These are phyloP conservation scores for Bimuria novae-zelandiae DNA, from an alignment of 2,329 filamentous ascomycete species.

Conservation along the genomic window DNA sequence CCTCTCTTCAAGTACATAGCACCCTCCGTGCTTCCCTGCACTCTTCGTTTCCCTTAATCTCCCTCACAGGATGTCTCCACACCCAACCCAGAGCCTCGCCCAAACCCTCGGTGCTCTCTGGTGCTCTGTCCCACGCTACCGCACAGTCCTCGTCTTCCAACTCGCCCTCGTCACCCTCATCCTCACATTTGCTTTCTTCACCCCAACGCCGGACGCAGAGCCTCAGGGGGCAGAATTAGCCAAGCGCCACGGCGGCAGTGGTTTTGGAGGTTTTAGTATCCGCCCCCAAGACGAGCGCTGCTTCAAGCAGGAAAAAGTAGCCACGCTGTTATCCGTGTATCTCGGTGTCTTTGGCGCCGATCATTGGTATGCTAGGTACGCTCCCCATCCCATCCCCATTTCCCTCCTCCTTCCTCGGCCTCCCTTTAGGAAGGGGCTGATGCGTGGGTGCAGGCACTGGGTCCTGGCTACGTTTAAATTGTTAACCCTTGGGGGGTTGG, in stretches of 20 bases:
- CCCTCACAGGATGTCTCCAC: too few species aligned
- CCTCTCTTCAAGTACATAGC: too few species aligned
- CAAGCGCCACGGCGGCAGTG: too few species aligned
- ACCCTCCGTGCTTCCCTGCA: too few species aligned
- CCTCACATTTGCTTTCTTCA: background rate
- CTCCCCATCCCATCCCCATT: too few species aligned
- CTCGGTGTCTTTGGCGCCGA: conserved; percentile 2
- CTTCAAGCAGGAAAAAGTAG: conserved; percentile 7
- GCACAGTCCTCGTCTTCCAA: background rate
- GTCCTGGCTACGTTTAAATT: conserved; percentile 2
- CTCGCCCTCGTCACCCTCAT: background rate
- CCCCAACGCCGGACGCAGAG: too few species aligned
- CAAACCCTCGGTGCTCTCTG: background rate
- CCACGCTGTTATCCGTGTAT: background rate
- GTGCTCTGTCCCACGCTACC: background rate
- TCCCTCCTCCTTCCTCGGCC: too few species aligned
- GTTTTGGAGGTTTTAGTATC: background rate
- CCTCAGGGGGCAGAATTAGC: too few species aligned
- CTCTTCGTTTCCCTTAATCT: too few species aligned
- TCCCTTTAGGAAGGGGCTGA: background rate
- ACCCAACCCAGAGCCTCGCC: background rate
- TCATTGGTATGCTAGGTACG: conserved; percentile 2
- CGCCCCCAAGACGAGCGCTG: background rate
- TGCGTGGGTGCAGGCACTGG: background rate
- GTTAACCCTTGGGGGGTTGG: background rate